These are phyloP conservation scores for Candida ipomoeae DNA, from an alignment of 805 yeast species.

Conservation along the genomic window DNA sequence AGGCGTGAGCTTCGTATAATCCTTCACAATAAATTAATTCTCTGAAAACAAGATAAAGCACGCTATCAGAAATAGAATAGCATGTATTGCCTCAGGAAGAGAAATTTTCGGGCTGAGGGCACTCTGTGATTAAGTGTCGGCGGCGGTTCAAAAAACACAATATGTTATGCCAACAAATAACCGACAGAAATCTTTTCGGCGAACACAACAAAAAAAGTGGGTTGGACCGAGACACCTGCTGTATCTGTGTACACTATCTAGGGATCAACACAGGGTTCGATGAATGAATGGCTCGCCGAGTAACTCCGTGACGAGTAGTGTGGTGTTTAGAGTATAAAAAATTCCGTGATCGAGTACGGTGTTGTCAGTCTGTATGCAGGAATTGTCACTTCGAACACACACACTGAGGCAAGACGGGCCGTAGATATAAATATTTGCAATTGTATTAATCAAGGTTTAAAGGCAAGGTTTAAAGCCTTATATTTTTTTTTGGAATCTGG, in stretches of 20 bases:
- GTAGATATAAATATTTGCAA: too few relatives aligned
- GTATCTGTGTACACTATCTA: not conserved
- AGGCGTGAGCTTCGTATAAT: not conserved
- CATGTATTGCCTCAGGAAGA: not conserved
- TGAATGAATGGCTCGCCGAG: slow-evolving; percentile 1
- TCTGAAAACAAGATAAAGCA: not conserved
- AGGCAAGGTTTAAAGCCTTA: not conserved
- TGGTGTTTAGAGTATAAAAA: not conserved
- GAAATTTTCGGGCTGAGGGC: not conserved
- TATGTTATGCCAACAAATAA: slow-evolving; percentile 1
- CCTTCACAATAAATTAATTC: not conserved
- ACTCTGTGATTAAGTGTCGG: not conserved
- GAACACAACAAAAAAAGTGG: not conserved
- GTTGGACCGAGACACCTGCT: not conserved
- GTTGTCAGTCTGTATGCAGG: not conserved
- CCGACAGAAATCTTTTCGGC: not conserved
- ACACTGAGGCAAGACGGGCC: not conserved
- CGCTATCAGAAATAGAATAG: not conserved
- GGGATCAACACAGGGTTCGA: not conserved
- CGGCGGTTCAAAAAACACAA: not conserved
- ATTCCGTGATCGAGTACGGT: slow-evolving; percentile 5
- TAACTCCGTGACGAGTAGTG: slow-evolving; percentile 2
- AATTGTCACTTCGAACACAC: not conserved
- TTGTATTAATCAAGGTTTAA: too few relatives aligned
- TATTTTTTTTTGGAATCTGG: not conserved